Conservation (phyloP, 2,329 filamentous ascomycete species). For the Curvularia verruculosa region DNA sequence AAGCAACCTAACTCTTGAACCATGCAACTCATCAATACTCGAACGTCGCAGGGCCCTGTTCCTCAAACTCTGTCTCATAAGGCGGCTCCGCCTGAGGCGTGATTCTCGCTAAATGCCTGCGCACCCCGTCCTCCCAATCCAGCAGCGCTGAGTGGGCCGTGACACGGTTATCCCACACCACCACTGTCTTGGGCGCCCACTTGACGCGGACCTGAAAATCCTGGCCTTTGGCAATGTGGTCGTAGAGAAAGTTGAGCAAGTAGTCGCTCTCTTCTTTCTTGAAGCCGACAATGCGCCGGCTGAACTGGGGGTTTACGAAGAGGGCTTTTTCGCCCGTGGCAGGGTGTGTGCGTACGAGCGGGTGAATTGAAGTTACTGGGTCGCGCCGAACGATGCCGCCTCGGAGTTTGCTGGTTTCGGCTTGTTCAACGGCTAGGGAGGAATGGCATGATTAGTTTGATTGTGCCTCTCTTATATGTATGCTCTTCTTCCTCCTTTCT, state of each 20-base stretch:
- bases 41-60: constrained; percentile 18
- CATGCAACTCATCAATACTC: constrained; percentile 22
- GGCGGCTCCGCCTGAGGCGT: constrained; percentile 82
- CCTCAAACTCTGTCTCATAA: constrained; percentile 66
- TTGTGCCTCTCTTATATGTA: constrained; percentile 5
- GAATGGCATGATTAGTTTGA: constrained; percentile 1
- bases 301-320: constrained; percentile 85
- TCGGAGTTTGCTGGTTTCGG: constrained; percentile 68
- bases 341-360: constrained; percentile 80
- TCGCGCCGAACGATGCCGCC: constrained; percentile 77
- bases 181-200: constrained; percentile 80
- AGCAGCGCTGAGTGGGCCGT: constrained; percentile 79
- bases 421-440: constrained; percentile 71
- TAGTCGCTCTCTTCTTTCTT: constrained; percentile 87
- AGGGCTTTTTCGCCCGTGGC: constrained; percentile 81
- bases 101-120: constrained; percentile 79
- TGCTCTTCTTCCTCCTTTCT: background rate
- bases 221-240: constrained; percentile 73
- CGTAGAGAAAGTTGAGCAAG: constrained; percentile 76
- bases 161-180: constrained; percentile 85
- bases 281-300: constrained; percentile 77
- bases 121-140: constrained; percentile 80
- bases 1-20: background rate
- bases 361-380: constrained; percentile 75
- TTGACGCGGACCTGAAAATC: constrained; percentile 77